phyloP scores from a whole-genome alignment of 305 asterid species.

The Fraxinus latifolia region DNA sequence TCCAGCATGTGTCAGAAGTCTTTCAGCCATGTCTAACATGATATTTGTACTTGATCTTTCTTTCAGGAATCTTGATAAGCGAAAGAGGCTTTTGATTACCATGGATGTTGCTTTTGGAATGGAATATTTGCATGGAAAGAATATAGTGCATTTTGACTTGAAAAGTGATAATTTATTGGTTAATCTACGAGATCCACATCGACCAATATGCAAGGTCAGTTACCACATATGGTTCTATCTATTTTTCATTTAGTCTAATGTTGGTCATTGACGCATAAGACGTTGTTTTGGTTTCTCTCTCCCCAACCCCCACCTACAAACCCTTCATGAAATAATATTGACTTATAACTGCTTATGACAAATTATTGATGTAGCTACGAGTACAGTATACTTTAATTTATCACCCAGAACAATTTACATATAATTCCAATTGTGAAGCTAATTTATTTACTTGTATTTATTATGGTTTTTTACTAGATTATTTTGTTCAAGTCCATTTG shows the following conservation, averaged over 20 bases:
- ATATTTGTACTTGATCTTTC: slow-evolving; percentile 14
- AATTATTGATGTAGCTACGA: not conserved
- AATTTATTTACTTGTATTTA: not conserved
- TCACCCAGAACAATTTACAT: not conserved
- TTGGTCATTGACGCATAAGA: not conserved
- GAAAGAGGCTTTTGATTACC: slow-evolving; percentile 84
- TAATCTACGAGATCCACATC: slow-evolving; percentile 96
- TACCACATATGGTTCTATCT: not conserved
- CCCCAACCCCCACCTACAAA: not conserved
- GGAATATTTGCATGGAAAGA: slow-evolving; percentile 97
- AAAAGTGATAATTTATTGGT: slow-evolving; percentile 97
- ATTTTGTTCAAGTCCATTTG: not conserved
- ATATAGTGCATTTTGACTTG: slow-evolving; percentile 93
- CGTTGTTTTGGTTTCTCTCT: not conserved
- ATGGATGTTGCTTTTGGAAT: slow-evolving; percentile 97
- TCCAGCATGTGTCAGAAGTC: not conserved
- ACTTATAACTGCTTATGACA: not conserved
- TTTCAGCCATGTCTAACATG: not conserved
- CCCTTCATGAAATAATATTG: not conserved
- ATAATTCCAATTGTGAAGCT: not conserved
- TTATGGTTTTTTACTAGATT: not conserved
- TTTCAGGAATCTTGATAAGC: slow-evolving; percentile 76
- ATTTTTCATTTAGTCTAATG: not conserved
- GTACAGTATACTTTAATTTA: not conserved
- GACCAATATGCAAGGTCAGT: slow-evolving; percentile 98